Conservation (phyloP, 2,329 filamentous ascomycete species). For the Penicillium olsonii region DNA sequence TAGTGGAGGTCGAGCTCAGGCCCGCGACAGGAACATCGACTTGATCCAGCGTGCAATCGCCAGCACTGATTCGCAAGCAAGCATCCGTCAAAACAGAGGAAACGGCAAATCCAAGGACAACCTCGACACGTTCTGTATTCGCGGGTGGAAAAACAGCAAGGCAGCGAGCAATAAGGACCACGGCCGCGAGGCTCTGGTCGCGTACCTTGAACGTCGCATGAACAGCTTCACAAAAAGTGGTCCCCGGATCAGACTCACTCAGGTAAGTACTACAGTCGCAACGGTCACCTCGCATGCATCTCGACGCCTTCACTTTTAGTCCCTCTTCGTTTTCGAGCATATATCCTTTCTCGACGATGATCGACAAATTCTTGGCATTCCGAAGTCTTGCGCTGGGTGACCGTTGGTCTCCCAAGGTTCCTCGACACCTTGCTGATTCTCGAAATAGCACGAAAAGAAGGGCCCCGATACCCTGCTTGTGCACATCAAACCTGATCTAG, state of each 20-base stretch:
- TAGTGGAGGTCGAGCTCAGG: slow-evolving; percentile 22
- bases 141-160: slow-evolving; percentile 69
- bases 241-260: slow-evolving; percentile 66
- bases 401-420: slow-evolving; percentile 44
- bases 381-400: slow-evolving; percentile 39
- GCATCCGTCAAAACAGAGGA: slow-evolving; percentile 41
- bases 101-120: slow-evolving; percentile 20
- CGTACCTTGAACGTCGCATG: slow-evolving; percentile 72
- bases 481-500: slow-evolving; percentile 65
- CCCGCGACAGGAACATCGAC: slow-evolving; percentile 35
- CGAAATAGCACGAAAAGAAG: slow-evolving; percentile 63
- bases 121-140: slow-evolving; percentile 48
- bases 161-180: slow-evolving; percentile 67
- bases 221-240: slow-evolving; percentile 50
- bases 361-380: slow-evolving; percentile 33
- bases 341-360: slow-evolving; percentile 46
- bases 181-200: slow-evolving; percentile 64
- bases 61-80: slow-evolving; percentile 36
- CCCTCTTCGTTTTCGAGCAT: slow-evolving; percentile 44
- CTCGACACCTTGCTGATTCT: slow-evolving; percentile 65
- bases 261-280: slow-evolving; percentile 66
- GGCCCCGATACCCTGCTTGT: slow-evolving; percentile 69
- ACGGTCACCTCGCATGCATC: slow-evolving; percentile 43
- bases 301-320: slow-evolving; percentile 39
- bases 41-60: slow-evolving; percentile 40